These are phyloP conservation scores for Aurinia saxatilis DNA, from an alignment of 345 rosid species.

Conservation along the genomic window DNA sequence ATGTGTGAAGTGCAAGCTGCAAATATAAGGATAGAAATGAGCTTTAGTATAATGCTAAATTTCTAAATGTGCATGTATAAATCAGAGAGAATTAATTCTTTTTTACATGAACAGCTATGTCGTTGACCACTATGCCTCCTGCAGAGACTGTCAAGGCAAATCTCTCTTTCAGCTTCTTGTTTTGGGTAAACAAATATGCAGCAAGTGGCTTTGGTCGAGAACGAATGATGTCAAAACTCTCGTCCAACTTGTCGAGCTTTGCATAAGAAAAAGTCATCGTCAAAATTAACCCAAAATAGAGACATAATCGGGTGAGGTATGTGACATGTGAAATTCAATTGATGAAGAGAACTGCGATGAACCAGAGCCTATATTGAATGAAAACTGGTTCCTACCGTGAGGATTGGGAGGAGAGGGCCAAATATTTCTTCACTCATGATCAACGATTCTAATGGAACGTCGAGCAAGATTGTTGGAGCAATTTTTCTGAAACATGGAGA, in stretches of 20 bases:
- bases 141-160: conserved; percentile 69
- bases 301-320: not conserved
- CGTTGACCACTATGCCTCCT: conserved; percentile 81
- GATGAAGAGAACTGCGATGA: not conserved
- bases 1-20: conserved; percentile 57
- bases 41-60: not conserved
- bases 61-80: not conserved
- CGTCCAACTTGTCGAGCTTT: conserved; percentile 79
- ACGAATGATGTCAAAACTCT: conserved; percentile 60
- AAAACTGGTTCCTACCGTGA: conserved; percentile 36
- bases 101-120: conserved; percentile 73
- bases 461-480: conserved; percentile 85
- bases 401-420: conserved; percentile 92
- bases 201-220: conserved; percentile 87
- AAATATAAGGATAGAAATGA: not conserved
- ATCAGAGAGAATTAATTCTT: not conserved
- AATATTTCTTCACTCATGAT: conserved; percentile 92
- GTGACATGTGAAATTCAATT: not conserved
- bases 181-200: conserved; percentile 75
- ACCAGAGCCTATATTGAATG: not conserved
- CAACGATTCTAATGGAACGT: conserved; percentile 63
- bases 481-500: conserved; percentile 44
- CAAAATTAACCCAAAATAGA: not conserved
- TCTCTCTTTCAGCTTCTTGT: conserved; percentile 59
- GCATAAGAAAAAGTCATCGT: not conserved